Percentiles rank a stretch among this genome's conserved stretches.
Evolutionary conservation across 2,329 filamentous ascomycete species (phyloP).

Genomic region (Ophiostoma sp.): DNA sequence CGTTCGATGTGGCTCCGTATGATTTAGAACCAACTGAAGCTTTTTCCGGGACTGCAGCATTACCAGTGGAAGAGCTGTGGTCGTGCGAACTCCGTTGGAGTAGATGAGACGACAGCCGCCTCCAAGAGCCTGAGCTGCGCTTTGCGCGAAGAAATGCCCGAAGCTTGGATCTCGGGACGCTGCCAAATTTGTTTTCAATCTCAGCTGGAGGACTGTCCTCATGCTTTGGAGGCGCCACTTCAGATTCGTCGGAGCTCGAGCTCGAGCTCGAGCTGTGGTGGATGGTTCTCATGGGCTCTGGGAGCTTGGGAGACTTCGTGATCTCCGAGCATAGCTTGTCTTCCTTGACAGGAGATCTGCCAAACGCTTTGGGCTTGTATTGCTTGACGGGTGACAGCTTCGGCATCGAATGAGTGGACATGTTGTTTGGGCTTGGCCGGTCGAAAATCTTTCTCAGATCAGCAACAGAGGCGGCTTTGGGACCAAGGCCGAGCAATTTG

Average conservation of each 20-base stretch:
- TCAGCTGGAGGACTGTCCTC: too few species aligned
- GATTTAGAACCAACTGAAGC: not conserved
- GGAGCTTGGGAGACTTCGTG: not conserved
- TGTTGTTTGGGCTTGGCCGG: not conserved
- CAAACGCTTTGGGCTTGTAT: not conserved
- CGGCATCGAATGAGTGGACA: not conserved
- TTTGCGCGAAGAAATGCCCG: not conserved
- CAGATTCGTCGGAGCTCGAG: not conserved
- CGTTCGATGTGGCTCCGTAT: not conserved
- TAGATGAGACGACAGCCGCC: slow-evolving; percentile 1
- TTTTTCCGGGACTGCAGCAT: too few species aligned
- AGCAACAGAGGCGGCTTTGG: slow-evolving; percentile 7
- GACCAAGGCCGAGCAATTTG: not conserved
- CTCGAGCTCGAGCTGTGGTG: not conserved
- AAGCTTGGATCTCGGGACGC: not conserved
- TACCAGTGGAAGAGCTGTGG: not conserved
- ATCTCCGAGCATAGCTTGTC: not conserved
- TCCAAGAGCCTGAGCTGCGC: not conserved
- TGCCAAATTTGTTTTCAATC: not conserved
- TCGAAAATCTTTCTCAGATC: slow-evolving; percentile 22
- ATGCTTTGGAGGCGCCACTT: too few species aligned
- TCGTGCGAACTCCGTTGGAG: not conserved
- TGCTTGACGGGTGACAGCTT: slow-evolving; percentile 1
- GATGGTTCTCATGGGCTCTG: not conserved
- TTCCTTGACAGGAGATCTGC: too few species aligned